Evolutionary conservation across 768 basidiomycete species (phyloP).

Genomic region (Tricholoma sp.): DNA sequence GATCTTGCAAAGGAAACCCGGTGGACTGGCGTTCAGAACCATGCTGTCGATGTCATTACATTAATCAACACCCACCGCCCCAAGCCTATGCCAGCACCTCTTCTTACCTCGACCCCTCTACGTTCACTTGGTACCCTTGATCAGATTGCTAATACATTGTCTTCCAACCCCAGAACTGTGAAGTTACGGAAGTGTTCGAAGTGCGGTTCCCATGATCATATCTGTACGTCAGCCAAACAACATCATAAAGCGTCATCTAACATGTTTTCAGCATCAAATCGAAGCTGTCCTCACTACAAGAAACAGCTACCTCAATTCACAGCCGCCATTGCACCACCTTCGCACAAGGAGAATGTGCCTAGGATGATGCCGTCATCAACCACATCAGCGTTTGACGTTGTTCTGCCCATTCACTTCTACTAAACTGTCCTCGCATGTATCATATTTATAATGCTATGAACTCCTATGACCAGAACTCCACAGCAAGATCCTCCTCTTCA

Average conservation of each 20-base stretch:
- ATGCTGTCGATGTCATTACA: not conserved
- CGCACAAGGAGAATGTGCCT: not conserved
- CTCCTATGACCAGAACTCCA: not conserved
- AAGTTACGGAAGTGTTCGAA: not conserved
- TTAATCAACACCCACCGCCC: not conserved
- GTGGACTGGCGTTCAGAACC: not conserved
- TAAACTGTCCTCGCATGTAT: not conserved
- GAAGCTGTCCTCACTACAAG: not conserved
- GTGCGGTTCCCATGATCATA: not conserved
- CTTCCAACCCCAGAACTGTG: not conserved
- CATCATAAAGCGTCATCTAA: not conserved
- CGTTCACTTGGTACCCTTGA: not conserved
- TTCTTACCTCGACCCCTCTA: not conserved
- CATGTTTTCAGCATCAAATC: not conserved
- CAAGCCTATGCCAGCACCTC: not conserved
- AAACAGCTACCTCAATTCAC: not conserved
- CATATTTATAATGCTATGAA: too few relatives aligned
- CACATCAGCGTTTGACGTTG: not conserved
- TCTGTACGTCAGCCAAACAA: not conserved
- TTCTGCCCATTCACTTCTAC: not conserved
- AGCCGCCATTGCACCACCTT: not conserved
- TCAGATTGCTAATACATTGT: too few relatives aligned
- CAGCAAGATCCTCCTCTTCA: not conserved
- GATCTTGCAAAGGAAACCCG: not conserved
- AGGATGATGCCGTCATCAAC: not conserved